Conservation (phyloP, 2,329 filamentous ascomycete species). For the Colletotrichum kahawae region DNA sequence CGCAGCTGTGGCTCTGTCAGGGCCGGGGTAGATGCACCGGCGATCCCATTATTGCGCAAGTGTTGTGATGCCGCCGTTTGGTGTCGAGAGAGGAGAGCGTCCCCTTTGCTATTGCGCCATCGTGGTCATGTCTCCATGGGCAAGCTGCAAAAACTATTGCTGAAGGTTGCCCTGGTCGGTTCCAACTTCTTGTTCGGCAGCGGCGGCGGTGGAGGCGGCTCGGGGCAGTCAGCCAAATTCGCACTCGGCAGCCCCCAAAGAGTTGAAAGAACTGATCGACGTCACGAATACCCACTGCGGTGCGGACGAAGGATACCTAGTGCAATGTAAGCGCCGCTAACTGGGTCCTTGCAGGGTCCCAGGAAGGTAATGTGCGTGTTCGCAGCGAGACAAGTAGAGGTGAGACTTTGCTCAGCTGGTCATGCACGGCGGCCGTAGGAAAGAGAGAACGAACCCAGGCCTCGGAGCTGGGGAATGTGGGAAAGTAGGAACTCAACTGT, state of each 20-base stretch:
- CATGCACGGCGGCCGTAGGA: background rate
- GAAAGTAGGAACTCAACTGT: background rate
- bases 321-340: conserved; percentile 12
- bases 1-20: conserved; percentile 11
- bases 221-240: background rate
- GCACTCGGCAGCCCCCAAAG: background rate
- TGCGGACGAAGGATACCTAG: conserved; percentile 4
- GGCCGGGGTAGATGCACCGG: background rate
- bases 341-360: conserved; percentile 15
- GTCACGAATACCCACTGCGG: conserved; percentile 13
- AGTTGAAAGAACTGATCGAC: conserved; percentile 19
- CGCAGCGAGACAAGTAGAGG: background rate
- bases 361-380: background rate
- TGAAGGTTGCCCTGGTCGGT: background rate
- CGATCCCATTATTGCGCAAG: background rate
- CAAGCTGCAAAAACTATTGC: background rate
- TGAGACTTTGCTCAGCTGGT: background rate
- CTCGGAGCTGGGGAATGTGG: background rate
- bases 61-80: background rate
- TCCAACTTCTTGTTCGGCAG: background rate
- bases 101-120: background rate
- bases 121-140: background rate
- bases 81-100: background rate
- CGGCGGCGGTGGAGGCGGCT: background rate
- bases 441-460: background rate